Base-by-base conservation (phyloP, 495 filamentous ascomycete genomes). In the Xylaria telfairii region DNA sequence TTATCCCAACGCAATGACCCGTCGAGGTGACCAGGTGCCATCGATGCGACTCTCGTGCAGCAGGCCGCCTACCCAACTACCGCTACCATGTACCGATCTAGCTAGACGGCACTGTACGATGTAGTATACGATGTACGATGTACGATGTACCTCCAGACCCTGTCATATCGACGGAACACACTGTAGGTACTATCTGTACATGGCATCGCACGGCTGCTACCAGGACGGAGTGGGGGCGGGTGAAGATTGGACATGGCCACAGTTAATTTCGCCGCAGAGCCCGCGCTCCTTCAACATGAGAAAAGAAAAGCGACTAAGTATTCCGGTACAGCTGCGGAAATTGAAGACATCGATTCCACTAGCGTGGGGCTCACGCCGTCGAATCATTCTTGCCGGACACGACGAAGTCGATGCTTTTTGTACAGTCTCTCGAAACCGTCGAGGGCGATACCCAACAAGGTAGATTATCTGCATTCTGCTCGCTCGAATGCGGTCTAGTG, bases 1-100 rank as follows among this genome's bases (percentile, higher is more conserved):
- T 12, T 44, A n/a, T 66, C 64, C 64, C 64, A 66, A 54, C 64
- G 47, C 47, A 54, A 47, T 66, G 64, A 47, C 47, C 47, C 64
- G 42, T 66, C 64, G 6, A 54, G 42, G 34, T 8, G 32, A 54
- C 64, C 47, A 26, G 32, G 32, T 37, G 57, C 21, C 57, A 42
- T 61, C 57, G 6, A 39, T 41, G 12, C 34, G 12, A 61, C 57
- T 61, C 34, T 41, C 21, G 32, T 61, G 34, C 57, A 26, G 57
- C 34, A 54, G 34, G 6, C 63, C 41, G 37, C 28, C 62, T 37
- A 51, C 63, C 28, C 57, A 60, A 60, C 57, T 60, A 60, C 57
- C 57, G 57, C 17, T 60, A 28, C 37, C 37, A 62, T 42, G 37
- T 60, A 42, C 59, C 37, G 39, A 42, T 62, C 34, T 41, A 28